Percentiles rank a stretch among this genome's conserved stretches.
phyloP scores from a whole-genome alignment of 768 basidiomycete genomes.

The Gloeophyllum trabeum region DNA sequence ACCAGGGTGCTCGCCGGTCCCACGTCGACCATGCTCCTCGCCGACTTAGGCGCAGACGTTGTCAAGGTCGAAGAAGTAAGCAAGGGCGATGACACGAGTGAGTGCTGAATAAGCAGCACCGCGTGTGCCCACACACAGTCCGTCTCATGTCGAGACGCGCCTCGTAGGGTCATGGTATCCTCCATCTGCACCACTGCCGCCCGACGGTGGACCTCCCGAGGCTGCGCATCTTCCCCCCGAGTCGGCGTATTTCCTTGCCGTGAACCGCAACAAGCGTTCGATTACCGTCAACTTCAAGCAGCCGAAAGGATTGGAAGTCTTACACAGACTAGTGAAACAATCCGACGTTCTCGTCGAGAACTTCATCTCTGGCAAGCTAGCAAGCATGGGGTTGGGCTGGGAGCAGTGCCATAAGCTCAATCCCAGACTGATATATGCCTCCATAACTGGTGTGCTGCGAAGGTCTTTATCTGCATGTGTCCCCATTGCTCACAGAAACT shows the following conservation, averaged over 20 bases:
- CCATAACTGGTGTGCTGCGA: conserved; percentile 57
- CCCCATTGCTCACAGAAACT: conserved; percentile 1
- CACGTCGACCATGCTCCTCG: conserved; percentile 88
- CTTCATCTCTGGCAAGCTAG: conserved; percentile 77
- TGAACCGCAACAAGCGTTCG: conserved; percentile 84
- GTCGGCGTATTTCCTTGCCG: conserved; percentile 85
- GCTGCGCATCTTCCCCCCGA: conserved; percentile 71
- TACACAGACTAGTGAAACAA: conserved; percentile 55
- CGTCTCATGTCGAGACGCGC: not conserved
- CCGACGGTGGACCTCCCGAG: conserved; percentile 35
- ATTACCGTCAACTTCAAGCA: conserved; percentile 84
- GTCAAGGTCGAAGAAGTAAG: conserved; percentile 81
- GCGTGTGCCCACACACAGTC: conserved; percentile 11
- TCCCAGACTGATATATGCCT: conserved; percentile 74
- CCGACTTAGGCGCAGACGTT: conserved; percentile 86
- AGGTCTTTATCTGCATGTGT: conserved; percentile 4
- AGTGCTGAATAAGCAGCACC: conserved; percentile 45
- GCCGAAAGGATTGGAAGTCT: conserved; percentile 62
- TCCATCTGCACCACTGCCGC: conserved; percentile 25
- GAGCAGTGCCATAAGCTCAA: conserved; percentile 74
- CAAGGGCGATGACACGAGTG: conserved; percentile 85
- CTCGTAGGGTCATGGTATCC: conserved; percentile 21
- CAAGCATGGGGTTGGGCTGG: conserved; percentile 76
- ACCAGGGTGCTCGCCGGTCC: conserved; percentile 90
- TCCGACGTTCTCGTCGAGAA: conserved; percentile 90